Conservation (phyloP, 75 land plant genomes). For the Sequoia sempervirens region DNA sequence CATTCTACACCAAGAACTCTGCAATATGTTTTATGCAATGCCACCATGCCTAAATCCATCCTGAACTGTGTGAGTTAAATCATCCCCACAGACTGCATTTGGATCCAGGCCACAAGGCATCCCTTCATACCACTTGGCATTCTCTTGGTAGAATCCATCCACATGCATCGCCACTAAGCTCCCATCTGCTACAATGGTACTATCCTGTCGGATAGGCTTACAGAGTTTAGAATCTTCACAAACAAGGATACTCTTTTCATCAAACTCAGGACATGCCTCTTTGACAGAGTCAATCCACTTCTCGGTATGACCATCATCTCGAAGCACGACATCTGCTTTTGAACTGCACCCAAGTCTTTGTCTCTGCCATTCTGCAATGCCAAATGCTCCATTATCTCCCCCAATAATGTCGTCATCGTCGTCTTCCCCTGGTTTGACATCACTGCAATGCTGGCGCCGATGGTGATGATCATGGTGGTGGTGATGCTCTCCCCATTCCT, state of each 20-base stretch:
- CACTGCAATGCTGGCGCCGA: slow-evolving; percentile 23
- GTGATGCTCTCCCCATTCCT: slow-evolving; percentile 39
- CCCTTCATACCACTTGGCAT: slow-evolving; percentile 73
- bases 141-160: slow-evolving; percentile 67
- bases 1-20: not conserved
- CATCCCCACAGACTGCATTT: slow-evolving; percentile 51
- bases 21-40: slow-evolving; percentile 26
- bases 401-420: slow-evolving; percentile 24
- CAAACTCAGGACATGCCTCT: slow-evolving; percentile 42
- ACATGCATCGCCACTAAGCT: slow-evolving; percentile 60
- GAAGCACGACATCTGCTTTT: slow-evolving; percentile 27
- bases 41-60: slow-evolving; percentile 45
- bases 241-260: slow-evolving; percentile 51
- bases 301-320: slow-evolving; percentile 38
- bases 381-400: slow-evolving; percentile 57
- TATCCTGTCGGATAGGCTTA: slow-evolving; percentile 56
- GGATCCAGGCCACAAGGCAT: slow-evolving; percentile 63
- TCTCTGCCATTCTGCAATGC: slow-evolving; percentile 40
- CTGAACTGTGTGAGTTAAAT: slow-evolving; percentile 18
- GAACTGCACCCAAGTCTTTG: slow-evolving; percentile 28
- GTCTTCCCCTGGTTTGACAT: slow-evolving; percentile 45
- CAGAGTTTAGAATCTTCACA: slow-evolving; percentile 51
- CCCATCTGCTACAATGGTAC: slow-evolving; percentile 35
- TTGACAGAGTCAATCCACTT: slow-evolving; percentile 42
- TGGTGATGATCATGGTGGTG: slow-evolving; percentile 29